A percentile compares a stretch with the other conserved stretches of the same genome.
Conservation (phyloP, 1,284 basidiomycete genomes). For the Sparassis latifolia region DNA sequence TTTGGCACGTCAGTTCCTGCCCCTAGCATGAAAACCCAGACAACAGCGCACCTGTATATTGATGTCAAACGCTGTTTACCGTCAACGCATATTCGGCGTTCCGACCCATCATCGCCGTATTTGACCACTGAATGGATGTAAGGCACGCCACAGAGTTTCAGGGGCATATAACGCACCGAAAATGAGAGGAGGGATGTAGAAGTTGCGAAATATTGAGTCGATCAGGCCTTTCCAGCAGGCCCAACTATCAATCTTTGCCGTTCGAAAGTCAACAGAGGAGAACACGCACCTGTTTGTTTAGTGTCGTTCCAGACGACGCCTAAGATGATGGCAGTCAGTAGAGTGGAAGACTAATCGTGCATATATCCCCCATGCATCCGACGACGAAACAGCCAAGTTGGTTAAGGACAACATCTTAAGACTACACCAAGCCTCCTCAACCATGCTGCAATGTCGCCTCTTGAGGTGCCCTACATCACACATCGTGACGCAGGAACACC, state of each 20-base stretch:
- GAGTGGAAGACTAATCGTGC: not conserved
- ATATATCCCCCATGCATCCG: too few species aligned
- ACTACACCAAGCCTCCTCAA: too few species aligned
- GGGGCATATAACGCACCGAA: constrained; percentile 30
- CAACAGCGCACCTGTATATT: constrained; percentile 39
- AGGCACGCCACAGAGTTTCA: not conserved
- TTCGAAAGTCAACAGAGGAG: not conserved
- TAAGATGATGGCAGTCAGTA: constrained; percentile 16
- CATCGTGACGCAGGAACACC: too few species aligned
- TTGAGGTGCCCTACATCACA: too few species aligned
- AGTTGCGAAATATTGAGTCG: constrained; percentile 50
- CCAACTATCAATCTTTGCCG: too few species aligned
- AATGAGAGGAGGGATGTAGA: constrained; percentile 49
- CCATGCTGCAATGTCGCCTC: too few species aligned
- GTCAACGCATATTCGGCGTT: constrained; percentile 67
- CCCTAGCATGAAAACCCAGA: not conserved
- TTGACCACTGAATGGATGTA: constrained; percentile 22
- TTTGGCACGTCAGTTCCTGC: not conserved
- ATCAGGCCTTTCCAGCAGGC: constrained; percentile 31
- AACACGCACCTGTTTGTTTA: constrained; percentile 23
- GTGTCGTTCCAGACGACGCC: constrained; percentile 62
- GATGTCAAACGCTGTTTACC: constrained; percentile 73
- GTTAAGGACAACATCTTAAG: too few species aligned
- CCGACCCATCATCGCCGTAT: constrained; percentile 50
- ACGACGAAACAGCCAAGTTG: too few species aligned